phyloP scores from a whole-genome alignment of 2,329 filamentous ascomycete species.

The Penicillium sp. region DNA sequence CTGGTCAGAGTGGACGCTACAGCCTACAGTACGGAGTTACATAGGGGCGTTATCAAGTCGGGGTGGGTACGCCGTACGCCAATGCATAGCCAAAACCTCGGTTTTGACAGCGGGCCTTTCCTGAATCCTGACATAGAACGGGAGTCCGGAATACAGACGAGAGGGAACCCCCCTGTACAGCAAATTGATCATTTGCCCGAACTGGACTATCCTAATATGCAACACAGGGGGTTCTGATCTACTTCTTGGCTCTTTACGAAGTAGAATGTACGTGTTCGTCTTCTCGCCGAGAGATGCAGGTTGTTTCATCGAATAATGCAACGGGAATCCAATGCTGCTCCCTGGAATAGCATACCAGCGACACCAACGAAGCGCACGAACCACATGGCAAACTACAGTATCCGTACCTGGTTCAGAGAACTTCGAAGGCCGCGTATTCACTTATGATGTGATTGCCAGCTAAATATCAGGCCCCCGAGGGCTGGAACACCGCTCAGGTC shows the following conservation, averaged over 20 bases:
- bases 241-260: no score
- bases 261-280: neutral
- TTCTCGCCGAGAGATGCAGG: neutral
- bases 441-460: neutral
- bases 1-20: conserved; percentile 4
- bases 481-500: neutral
- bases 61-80: conserved; percentile 9
- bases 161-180: neutral
- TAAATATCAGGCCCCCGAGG: neutral
- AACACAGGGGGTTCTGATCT: neutral
- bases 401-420: neutral
- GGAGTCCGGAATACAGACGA: neutral
- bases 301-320: conserved; percentile 5
- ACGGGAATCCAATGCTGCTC: neutral
- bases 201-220: neutral
- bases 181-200: conserved; percentile 15
- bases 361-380: neutral
- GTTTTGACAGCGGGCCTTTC: conserved; percentile 10
- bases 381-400: neutral
- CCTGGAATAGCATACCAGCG: no score
- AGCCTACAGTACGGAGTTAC: neutral
- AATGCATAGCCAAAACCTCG: conserved; percentile 11
- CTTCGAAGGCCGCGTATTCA: neutral
- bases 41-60: conserved; percentile 15
- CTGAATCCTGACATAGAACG: neutral